Conservation (phyloP, 305 asterid species). For the Ruellia speciosa region DNA sequence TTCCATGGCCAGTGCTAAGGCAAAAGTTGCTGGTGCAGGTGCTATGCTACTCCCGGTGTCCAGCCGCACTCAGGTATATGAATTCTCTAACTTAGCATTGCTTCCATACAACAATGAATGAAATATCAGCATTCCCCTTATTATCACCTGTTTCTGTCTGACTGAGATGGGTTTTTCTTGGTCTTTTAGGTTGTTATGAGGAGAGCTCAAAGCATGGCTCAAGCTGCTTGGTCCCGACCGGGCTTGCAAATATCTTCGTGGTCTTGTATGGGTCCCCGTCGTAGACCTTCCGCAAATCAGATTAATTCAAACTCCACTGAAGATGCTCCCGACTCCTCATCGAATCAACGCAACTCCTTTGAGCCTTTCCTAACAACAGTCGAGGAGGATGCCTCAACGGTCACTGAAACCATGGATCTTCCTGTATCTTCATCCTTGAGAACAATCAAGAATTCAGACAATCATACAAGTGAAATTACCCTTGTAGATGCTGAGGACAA, state of each 20-base stretch:
- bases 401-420: conserved; percentile 26
- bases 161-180: conserved; percentile 6
- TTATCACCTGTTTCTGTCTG: no score
- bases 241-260: conserved; percentile 55
- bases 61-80: conserved; percentile 82
- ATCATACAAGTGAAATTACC: conserved; percentile 24
- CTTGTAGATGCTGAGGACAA: conserved; percentile 25
- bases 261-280: conserved; percentile 97
- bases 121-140: no score
- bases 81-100: background rate
- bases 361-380: conserved; percentile 42
- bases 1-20: conserved; percentile 85
- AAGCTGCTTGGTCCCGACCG: conserved; percentile 87
- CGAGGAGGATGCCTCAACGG: conserved; percentile 28
- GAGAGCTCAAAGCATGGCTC: conserved; percentile 98
- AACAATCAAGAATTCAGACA: conserved; percentile 26
- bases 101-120: background rate
- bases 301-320: conserved; percentile 24
- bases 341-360: conserved; percentile 30
- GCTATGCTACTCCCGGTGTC: conserved; percentile 90
- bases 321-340: conserved; percentile 38
- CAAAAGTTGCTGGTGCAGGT: conserved; percentile 96
- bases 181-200: conserved; percentile 77
- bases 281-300: conserved; percentile 40
- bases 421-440: conserved; percentile 45